These are phyloP conservation scores for Metschnikowia baotianmanensis DNA, from an alignment of 805 yeast genomes.

Conservation along the genomic window DNA sequence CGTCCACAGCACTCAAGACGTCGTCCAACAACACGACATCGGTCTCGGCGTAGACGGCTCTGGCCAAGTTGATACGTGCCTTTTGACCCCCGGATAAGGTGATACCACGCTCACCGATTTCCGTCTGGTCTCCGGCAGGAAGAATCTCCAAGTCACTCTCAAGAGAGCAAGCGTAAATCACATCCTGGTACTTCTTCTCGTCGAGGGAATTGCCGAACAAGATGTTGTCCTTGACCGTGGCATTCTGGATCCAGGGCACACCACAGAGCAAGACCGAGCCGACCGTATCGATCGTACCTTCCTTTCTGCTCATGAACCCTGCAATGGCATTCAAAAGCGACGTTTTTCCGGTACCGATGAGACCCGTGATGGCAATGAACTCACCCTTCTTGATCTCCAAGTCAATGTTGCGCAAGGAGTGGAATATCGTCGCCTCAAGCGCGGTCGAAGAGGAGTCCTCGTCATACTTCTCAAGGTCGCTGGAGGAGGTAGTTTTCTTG, in stretches of 20 bases:
- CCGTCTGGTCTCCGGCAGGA: conserved; percentile 74
- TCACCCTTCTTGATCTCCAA: conserved; percentile 60
- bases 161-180: conserved; percentile 66
- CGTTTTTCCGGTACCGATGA: conserved; percentile 81
- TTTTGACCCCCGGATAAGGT: conserved; percentile 89
- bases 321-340: conserved; percentile 68
- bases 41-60: conserved; percentile 70
- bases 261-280: conserved; percentile 59
- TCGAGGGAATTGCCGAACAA: conserved; percentile 61
- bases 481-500: too few species aligned
- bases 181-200: conserved; percentile 47
- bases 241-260: conserved; percentile 81
- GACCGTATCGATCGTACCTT: conserved; percentile 51
- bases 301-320: conserved; percentile 61
- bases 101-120: conserved; percentile 83
- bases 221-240: conserved; percentile 73
- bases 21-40: conserved; percentile 75
- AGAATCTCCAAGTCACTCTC: conserved; percentile 61
- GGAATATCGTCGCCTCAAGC: conserved; percentile 29
- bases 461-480: too few species aligned
- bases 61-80: conserved; percentile 75
- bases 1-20: conserved; percentile 82
- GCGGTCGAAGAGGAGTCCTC: conserved; percentile 1
- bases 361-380: conserved; percentile 72
- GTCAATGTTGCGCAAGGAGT: conserved; percentile 51